These are phyloP conservation scores for Verticillium tricorpus DNA, from an alignment of 2,329 filamentous ascomycete genomes.

Conservation along the genomic window DNA sequence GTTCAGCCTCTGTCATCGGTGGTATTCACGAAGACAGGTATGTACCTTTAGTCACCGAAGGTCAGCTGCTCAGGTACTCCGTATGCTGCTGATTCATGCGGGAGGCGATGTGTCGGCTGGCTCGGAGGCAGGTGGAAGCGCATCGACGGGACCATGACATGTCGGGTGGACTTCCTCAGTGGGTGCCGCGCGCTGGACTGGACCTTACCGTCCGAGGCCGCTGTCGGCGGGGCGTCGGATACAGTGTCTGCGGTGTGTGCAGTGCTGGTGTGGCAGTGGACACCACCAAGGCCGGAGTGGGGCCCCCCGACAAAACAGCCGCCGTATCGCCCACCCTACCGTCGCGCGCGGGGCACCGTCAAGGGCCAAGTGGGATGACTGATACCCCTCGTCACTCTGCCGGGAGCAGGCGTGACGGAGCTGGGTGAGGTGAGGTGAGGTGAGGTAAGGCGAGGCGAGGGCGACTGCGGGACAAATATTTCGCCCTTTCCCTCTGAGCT, in stretches of 20 bases:
- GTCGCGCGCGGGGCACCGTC: not conserved
- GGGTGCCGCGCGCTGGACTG: not conserved
- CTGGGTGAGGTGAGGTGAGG: not conserved
- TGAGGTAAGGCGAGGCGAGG: not conserved
- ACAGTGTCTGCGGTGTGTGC: not conserved
- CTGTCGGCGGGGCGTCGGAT: not conserved
- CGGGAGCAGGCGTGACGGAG: too few species aligned
- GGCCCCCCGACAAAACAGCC: not conserved
- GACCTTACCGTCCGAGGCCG: not conserved
- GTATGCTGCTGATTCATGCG: not conserved
- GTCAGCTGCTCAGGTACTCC: too few species aligned
- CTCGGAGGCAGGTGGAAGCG: not conserved
- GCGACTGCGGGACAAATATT: conserved; percentile 1
- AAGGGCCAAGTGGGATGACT: not conserved
- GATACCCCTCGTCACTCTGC: not conserved
- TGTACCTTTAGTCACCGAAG: too few species aligned
- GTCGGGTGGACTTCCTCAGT: not conserved
- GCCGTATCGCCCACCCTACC: not conserved
- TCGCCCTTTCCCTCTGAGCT: not conserved
- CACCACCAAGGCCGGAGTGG: not conserved
- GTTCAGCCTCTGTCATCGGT: too few species aligned
- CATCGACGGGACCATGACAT: not conserved
- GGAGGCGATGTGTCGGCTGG: not conserved
- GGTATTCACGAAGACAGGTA: too few species aligned
- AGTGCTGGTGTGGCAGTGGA: not conserved